These are phyloP conservation scores for Spathaspora passalidarum DNA, from an alignment of 805 yeast species.

Conservation along the genomic window DNA sequence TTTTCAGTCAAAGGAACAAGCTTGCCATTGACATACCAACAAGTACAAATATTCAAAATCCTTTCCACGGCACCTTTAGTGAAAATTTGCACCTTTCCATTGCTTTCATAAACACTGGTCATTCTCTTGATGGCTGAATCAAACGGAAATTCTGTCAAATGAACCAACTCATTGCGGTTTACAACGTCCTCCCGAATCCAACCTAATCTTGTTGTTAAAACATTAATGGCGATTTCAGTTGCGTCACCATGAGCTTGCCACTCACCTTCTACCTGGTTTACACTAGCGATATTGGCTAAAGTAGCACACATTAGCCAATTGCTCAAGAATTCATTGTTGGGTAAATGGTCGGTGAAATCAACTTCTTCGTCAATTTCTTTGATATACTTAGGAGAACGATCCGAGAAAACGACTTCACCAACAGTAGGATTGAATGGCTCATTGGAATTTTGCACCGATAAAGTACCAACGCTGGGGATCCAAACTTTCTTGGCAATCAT, in stretches of 20 bases:
- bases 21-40: constrained; percentile 17
- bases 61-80: constrained; percentile 36
- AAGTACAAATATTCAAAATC: constrained; percentile 20
- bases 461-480: constrained; percentile 63
- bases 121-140: constrained; percentile 32
- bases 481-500: constrained; percentile 72
- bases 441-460: constrained; percentile 49
- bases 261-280: constrained; percentile 44
- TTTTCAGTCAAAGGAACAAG: constrained; percentile 17
- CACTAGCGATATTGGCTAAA: constrained; percentile 75
- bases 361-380: constrained; percentile 29
- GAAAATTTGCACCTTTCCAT: constrained; percentile 10
- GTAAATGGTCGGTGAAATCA: constrained; percentile 1
- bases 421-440: constrained; percentile 64
- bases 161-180: constrained; percentile 13
- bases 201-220: constrained; percentile 25
- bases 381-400: constrained; percentile 34
- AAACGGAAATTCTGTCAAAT: constrained; percentile 28
- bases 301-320: constrained; percentile 67
- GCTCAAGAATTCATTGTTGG: constrained; percentile 25
- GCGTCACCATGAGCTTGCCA: constrained; percentile 67
- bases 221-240: constrained; percentile 35
- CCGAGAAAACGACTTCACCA: constrained; percentile 44
- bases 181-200: constrained; percentile 19
- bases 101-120: constrained; percentile 23